phyloP scores from a whole-genome alignment of 768 basidiomycete species.

The Grammothele lineata region DNA sequence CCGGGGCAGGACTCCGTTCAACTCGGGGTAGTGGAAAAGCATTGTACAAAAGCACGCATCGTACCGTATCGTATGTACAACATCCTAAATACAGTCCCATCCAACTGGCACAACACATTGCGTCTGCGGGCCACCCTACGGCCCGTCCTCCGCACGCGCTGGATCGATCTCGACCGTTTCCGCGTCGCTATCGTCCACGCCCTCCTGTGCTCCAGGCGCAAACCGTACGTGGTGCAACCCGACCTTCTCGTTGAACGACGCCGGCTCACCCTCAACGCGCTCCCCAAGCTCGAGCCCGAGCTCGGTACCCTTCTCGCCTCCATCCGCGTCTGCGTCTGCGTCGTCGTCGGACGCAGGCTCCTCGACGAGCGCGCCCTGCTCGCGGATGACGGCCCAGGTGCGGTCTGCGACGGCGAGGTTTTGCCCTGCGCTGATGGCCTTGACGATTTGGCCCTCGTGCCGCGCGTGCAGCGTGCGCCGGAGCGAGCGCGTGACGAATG shows the following conservation, averaged over 20 bases:
- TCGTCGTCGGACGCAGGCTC: slow-evolving; percentile 47
- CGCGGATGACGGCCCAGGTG: slow-evolving; percentile 52
- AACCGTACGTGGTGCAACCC: slow-evolving; percentile 2
- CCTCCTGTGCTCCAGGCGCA: not conserved
- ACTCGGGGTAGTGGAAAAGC: not conserved
- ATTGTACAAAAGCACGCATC: slow-evolving; percentile 2
- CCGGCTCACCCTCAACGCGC: slow-evolving; percentile 16
- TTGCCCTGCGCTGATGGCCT: slow-evolving; percentile 72
- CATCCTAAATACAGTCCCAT: slow-evolving; percentile 13
- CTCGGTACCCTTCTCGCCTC: slow-evolving; percentile 14
- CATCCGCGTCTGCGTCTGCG: slow-evolving; percentile 26
- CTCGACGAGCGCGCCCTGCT: slow-evolving; percentile 65
- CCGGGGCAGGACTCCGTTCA: not conserved
- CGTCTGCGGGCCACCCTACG: too few species aligned
- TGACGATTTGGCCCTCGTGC: slow-evolving; percentile 73
- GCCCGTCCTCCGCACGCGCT: too few species aligned
- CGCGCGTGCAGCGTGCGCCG: slow-evolving; percentile 66
- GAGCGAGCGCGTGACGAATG: slow-evolving; percentile 77
- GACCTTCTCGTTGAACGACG: slow-evolving; percentile 24
- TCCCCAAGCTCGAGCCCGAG: slow-evolving; percentile 14
- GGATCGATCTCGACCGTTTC: too few species aligned
- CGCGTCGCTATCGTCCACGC: slow-evolving; percentile 4
- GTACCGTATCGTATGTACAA: slow-evolving; percentile 10
- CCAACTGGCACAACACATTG: slow-evolving; percentile 12
- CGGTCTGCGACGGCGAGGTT: slow-evolving; percentile 68